These are phyloP conservation scores for Diddensiella caesifluorescens DNA, from an alignment of 805 yeast species.

Conservation along the genomic window DNA sequence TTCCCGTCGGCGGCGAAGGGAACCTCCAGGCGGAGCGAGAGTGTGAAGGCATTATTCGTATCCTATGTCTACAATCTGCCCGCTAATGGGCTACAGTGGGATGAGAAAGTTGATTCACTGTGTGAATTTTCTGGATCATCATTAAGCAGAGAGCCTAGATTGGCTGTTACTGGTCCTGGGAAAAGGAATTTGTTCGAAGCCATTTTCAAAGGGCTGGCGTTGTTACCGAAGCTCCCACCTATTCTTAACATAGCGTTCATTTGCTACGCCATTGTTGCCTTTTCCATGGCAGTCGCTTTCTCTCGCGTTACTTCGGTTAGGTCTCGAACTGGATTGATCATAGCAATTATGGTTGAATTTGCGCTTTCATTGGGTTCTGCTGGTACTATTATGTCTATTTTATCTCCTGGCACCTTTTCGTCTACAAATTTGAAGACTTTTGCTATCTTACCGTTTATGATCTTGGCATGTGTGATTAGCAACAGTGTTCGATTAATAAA, in stretches of 20 bases:
- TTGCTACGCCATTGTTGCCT: slow-evolving; percentile 28
- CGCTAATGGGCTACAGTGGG: background rate
- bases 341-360: slow-evolving; percentile 41
- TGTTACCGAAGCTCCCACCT: slow-evolving; percentile 21
- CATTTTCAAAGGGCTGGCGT: too few species aligned
- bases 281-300: slow-evolving; percentile 37
- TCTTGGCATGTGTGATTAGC: slow-evolving; percentile 42
- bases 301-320: slow-evolving; percentile 39
- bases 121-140: too few species aligned
- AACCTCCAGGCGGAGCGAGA: background rate
- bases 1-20: too few species aligned
- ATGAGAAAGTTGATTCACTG: too few species aligned
- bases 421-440: slow-evolving; percentile 36
- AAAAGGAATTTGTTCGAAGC: too few species aligned
- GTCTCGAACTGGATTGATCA: slow-evolving; percentile 42
- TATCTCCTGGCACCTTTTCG: slow-evolving; percentile 29
- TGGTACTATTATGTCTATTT: slow-evolving; percentile 38
- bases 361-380: slow-evolving; percentile 39
- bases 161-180: too few species aligned
- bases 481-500: slow-evolving; percentile 44
- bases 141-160: too few species aligned
- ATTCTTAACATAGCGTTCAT: slow-evolving; percentile 19
- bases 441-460: slow-evolving; percentile 37
- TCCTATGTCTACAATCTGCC: background rate
- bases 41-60: background rate